Conservation (phyloP, 1,284 basidiomycete genomes). For the Ustilago tritici region DNA sequence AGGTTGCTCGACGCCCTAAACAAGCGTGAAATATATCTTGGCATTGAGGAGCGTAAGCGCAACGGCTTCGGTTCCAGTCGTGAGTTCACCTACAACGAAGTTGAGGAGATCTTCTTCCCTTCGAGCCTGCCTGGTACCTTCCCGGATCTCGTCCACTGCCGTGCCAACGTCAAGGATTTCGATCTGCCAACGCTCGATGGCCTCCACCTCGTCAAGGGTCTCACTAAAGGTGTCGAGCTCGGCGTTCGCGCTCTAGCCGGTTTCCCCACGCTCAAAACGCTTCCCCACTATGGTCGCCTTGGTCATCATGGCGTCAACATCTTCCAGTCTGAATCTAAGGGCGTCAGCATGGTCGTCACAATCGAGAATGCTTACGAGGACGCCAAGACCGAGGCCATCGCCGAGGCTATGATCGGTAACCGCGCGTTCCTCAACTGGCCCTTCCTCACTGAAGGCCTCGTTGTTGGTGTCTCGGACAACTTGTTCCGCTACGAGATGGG, state of each 20-base stretch:
- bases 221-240: slow-evolving; percentile 88
- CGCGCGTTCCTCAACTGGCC: slow-evolving; percentile 91
- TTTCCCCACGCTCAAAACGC: slow-evolving; percentile 92
- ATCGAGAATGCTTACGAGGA: slow-evolving; percentile 82
- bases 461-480: slow-evolving; percentile 87
- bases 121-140: slow-evolving; percentile 95
- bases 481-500: slow-evolving; percentile 79
- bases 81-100: slow-evolving; percentile 79
- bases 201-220: slow-evolving; percentile 84
- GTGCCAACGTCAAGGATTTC: slow-evolving; percentile 82
- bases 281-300: slow-evolving; percentile 82
- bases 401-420: slow-evolving; percentile 75
- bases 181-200: slow-evolving; percentile 83
- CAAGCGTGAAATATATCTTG: slow-evolving; percentile 83
- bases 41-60: slow-evolving; percentile 80
- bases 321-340: slow-evolving; percentile 88
- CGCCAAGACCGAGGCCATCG: slow-evolving; percentile 76
- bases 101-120: slow-evolving; percentile 77
- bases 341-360: slow-evolving; percentile 91
- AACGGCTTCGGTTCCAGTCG: slow-evolving; percentile 85
- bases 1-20: slow-evolving; percentile 78
- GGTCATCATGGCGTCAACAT: slow-evolving; percentile 92
- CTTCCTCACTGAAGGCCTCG: slow-evolving; percentile 90
- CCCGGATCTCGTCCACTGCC: slow-evolving; percentile 86
- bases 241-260: slow-evolving; percentile 90